These are phyloP conservation scores for Solanum chmielewskii DNA, from an alignment of 257 asterid genomes.

Conservation along the genomic window DNA sequence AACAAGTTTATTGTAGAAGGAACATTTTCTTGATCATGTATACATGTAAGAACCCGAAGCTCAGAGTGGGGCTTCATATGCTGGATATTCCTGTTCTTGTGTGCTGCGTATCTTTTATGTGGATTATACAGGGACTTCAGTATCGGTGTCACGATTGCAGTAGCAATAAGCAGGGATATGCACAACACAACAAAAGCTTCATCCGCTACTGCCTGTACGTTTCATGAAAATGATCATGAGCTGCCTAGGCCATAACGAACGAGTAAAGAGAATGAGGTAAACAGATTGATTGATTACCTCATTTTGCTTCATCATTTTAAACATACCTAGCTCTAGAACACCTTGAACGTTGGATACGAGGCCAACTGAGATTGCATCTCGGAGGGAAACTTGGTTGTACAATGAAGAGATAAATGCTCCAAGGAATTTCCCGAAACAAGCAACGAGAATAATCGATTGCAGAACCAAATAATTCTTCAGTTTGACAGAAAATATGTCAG, in stretches of 20 bases:
- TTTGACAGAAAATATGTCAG: slow-evolving; percentile 14
- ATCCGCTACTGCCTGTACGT: slow-evolving; percentile 18
- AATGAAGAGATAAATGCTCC: slow-evolving; percentile 23
- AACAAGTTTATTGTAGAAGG: slow-evolving; percentile 14
- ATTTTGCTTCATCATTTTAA: slow-evolving; percentile 20
- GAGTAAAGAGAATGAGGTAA: background rate
- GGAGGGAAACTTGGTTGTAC: slow-evolving; percentile 1
- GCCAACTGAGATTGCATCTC: slow-evolving; percentile 25
- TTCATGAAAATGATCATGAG: background rate
- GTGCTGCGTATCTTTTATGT: slow-evolving; percentile 1
- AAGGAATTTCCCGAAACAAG: slow-evolving; percentile 25
- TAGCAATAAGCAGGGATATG: background rate
- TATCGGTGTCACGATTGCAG: background rate
- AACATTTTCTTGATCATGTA: slow-evolving; percentile 24
- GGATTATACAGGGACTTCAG: slow-evolving; percentile 16
- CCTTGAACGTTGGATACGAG: slow-evolving; percentile 33
- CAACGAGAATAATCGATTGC: slow-evolving; percentile 16
- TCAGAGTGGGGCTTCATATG: slow-evolving; percentile 16
- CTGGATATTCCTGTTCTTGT: slow-evolving; percentile 10
- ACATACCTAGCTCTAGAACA: slow-evolving; percentile 21
- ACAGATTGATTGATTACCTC: slow-evolving; percentile 2
- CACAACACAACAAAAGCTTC: slow-evolving; percentile 14
- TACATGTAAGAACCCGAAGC: slow-evolving; percentile 14
- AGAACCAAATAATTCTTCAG: background rate
- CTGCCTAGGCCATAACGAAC: background rate